Evolutionary conservation across 208 protist species (phyloP).

Genomic region (Paratrypanosoma confusum): DNA sequence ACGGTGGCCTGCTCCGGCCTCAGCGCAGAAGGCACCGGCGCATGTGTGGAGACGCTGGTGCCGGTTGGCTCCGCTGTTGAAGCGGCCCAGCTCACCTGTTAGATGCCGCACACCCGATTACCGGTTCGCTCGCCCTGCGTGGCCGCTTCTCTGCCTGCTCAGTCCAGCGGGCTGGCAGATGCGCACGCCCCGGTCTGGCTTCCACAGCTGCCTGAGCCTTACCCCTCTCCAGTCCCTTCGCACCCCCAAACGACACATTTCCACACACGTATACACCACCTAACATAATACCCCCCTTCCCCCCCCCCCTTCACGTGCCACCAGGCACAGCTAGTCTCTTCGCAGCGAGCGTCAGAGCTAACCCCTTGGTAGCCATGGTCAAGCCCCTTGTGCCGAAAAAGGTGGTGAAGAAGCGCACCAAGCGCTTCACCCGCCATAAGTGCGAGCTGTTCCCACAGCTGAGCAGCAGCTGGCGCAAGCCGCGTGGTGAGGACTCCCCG

Average conservation of each 20-base stretch:
- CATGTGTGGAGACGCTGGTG: no score
- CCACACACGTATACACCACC: neutral
- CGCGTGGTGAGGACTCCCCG: constrained; percentile 98
- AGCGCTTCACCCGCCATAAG: constrained; percentile 95
- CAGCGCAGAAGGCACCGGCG: no score
- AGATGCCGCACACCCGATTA: no score
- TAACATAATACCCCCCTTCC: neutral
- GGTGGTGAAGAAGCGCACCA: constrained; percentile 97
- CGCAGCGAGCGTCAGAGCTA: no score
- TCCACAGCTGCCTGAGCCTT: neutral
- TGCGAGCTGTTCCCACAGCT: constrained; percentile 92
- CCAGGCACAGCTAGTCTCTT: no score
- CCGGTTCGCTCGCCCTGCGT: no score
- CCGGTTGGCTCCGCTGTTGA: no score
- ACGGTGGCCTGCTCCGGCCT: no score
- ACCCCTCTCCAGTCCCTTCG: neutral
- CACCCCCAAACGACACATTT: neutral
- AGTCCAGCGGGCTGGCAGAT: no score
- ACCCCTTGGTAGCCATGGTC: constrained; percentile 66
- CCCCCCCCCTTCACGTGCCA: neutral
- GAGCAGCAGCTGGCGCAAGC: constrained; percentile 94
- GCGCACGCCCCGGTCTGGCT: no score
- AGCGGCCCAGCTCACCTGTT: no score
- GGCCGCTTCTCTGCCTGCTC: no score
- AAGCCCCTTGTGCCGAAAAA: constrained; percentile 84